phyloP scores from a whole-genome alignment of 2,329 filamentous ascomycete species.

The Parafenestella ontariensis region DNA sequence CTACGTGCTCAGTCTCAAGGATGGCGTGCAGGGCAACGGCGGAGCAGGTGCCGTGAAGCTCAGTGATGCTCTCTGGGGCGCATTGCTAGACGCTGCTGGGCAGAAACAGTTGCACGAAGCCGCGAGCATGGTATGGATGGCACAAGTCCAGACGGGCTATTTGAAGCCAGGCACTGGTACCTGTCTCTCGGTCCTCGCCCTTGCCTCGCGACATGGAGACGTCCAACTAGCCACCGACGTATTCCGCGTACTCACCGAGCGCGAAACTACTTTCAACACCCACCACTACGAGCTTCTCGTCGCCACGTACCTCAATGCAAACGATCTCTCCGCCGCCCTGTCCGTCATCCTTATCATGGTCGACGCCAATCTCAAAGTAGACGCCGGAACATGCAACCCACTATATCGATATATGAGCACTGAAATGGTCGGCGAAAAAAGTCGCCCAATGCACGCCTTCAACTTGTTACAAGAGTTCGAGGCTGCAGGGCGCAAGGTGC shows the following conservation, averaged over 20 bases:
- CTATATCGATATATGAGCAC: slow-evolving; percentile 65
- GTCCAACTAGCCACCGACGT: slow-evolving; percentile 72
- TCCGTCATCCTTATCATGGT: slow-evolving; percentile 77
- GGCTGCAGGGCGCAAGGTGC: slow-evolving; percentile 57
- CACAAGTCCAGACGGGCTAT: slow-evolving; percentile 65
- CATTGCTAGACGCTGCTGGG: slow-evolving; percentile 78
- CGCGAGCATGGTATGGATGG: slow-evolving; percentile 74
- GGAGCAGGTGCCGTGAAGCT: slow-evolving; percentile 44
- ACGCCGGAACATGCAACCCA: slow-evolving; percentile 66
- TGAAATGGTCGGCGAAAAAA: slow-evolving; percentile 47
- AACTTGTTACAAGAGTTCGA: slow-evolving; percentile 64
- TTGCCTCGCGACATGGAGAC: slow-evolving; percentile 74
- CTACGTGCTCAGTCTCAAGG: slow-evolving; percentile 63
- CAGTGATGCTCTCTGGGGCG: slow-evolving; percentile 68
- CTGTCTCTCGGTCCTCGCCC: slow-evolving; percentile 72
- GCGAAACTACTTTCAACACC: slow-evolving; percentile 63
- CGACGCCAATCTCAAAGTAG: slow-evolving; percentile 65
- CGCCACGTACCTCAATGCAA: slow-evolving; percentile 68
- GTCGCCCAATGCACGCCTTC: slow-evolving; percentile 61
- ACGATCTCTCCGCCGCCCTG: slow-evolving; percentile 71
- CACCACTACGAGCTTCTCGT: slow-evolving; percentile 84
- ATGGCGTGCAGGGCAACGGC: slow-evolving; percentile 19
- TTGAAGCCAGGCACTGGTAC: slow-evolving; percentile 70
- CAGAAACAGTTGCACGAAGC: slow-evolving; percentile 68
- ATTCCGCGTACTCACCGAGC: slow-evolving; percentile 68